phyloP scores from a whole-genome alignment of 2,329 filamentous ascomycete species.

The Albophoma yamanashiensis region DNA sequence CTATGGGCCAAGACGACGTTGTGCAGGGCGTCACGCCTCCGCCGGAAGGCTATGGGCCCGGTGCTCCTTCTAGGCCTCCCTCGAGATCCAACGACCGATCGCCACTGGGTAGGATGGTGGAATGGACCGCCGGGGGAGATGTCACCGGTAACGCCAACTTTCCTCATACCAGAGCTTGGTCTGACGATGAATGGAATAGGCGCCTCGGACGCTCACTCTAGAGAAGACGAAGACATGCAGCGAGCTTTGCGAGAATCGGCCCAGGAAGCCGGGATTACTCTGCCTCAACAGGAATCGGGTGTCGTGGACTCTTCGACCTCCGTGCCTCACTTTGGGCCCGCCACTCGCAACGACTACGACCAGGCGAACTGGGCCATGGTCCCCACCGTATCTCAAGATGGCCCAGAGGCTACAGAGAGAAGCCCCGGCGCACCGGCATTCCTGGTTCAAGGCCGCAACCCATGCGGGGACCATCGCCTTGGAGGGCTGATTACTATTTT shows the following conservation, averaged over 20 bases:
- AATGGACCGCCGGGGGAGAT: conserved; percentile 30
- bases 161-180: not conserved
- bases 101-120: conserved; percentile 40
- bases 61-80: conserved; percentile 49
- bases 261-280: conserved; percentile 35
- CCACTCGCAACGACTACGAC: conserved; percentile 45
- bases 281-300: conserved; percentile 38
- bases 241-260: conserved; percentile 46
- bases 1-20: conserved; percentile 31
- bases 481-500: conserved; percentile 47
- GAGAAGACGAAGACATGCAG: conserved; percentile 46
- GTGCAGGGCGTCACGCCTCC: conserved; percentile 33
- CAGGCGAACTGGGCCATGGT: conserved; percentile 50
- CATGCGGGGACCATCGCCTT: conserved; percentile 29
- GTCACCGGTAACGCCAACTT: conserved; percentile 25
- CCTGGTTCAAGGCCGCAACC: conserved; percentile 26
- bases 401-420: conserved; percentile 34
- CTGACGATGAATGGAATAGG: conserved; percentile 13
- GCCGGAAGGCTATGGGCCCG: conserved; percentile 27
- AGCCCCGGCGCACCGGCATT: conserved; percentile 35
- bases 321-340: conserved; percentile 46
- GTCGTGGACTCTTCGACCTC: conserved; percentile 28
- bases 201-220: conserved; percentile 22
- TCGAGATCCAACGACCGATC: conserved; percentile 48
- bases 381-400: conserved; percentile 18